Percentiles rank a stretch among this genome's conserved stretches.
phyloP scores from a whole-genome alignment of 495 filamentous ascomycete genomes.

The Aspergillus ostianus region DNA sequence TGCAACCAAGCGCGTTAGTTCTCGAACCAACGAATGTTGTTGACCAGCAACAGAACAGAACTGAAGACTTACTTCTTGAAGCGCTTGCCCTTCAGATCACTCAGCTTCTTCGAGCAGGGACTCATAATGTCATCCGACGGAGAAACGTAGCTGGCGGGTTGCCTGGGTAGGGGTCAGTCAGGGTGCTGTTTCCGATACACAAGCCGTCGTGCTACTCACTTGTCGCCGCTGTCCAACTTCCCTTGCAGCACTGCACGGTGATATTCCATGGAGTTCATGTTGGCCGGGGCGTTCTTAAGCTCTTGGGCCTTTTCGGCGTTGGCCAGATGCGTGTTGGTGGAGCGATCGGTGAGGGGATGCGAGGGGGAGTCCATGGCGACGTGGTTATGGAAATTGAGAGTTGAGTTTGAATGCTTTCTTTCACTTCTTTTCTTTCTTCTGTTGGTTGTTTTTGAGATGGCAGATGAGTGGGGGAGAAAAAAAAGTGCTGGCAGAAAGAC shows the following conservation, averaged over 20 bases:
- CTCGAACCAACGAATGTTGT: neutral
- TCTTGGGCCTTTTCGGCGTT: slow-evolving; percentile 32
- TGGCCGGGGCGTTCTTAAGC: slow-evolving; percentile 29
- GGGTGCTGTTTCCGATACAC: neutral
- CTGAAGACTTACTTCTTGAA: slow-evolving; percentile 51
- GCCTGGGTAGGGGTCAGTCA: slow-evolving; percentile 17
- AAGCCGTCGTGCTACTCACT: slow-evolving; percentile 48
- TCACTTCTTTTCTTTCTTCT: slow-evolving; percentile 2
- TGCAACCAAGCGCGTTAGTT: slow-evolving; percentile 11
- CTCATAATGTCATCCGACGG: slow-evolving; percentile 92
- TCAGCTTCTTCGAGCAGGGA: slow-evolving; percentile 88
- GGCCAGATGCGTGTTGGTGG: slow-evolving; percentile 45
- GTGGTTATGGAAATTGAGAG: neutral
- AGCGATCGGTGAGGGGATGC: slow-evolving; percentile 43
- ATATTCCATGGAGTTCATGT: slow-evolving; percentile 63
- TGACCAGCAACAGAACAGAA: neutral
- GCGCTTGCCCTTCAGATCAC: slow-evolving; percentile 77
- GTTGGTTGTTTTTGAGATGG: neutral
- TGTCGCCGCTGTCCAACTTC: slow-evolving; percentile 61
- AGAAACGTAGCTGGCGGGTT: slow-evolving; percentile 73
- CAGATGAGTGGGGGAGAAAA: slow-evolving; percentile 5
- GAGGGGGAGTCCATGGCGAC: slow-evolving; percentile 35
- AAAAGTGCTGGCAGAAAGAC: slow-evolving; percentile 1
- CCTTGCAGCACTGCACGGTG: slow-evolving; percentile 75
- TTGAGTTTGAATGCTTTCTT: neutral